Conservation (phyloP, 805 yeast species). For the Lipomyces sp. region DNA sequence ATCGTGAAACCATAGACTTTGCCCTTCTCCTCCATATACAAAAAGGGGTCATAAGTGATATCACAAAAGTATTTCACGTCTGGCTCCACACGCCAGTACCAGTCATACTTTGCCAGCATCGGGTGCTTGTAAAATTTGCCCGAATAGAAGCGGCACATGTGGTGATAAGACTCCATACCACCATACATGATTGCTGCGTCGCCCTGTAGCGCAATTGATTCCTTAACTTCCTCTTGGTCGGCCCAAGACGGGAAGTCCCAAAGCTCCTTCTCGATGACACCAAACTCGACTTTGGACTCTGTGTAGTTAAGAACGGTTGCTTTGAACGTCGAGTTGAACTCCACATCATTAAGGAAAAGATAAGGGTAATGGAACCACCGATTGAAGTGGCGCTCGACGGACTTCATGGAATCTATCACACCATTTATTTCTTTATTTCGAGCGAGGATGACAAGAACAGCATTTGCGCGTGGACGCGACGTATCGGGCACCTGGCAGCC, state of each 20-base stretch:
- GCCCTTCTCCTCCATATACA: conserved; percentile 68
- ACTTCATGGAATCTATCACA: conserved; percentile 71
- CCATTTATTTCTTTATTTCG: conserved; percentile 79
- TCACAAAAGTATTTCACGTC: conserved; percentile 90
- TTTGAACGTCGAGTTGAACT: conserved; percentile 69
- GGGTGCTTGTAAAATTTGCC: conserved; percentile 84
- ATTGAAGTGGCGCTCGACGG: conserved; percentile 86
- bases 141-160: conserved; percentile 93
- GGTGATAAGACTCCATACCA: conserved; percentile 77
- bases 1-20: conserved; percentile 88
- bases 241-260: conserved; percentile 73
- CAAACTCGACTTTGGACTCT: conserved; percentile 71
- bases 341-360: conserved; percentile 83
- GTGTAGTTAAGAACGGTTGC: conserved; percentile 57
- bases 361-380: conserved; percentile 95
- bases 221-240: conserved; percentile 54
- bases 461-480: conserved; percentile 65
- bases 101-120: conserved; percentile 68
- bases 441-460: conserved; percentile 82
- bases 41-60: conserved; percentile 87
- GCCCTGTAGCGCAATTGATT: conserved; percentile 72
- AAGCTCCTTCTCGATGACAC: conserved; percentile 57
- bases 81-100: conserved; percentile 98
- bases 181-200: conserved; percentile 87
- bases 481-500: conserved; percentile 61